Conservation (phyloP, 2,329 filamentous ascomycete species). For the Pezicula radicicola region DNA sequence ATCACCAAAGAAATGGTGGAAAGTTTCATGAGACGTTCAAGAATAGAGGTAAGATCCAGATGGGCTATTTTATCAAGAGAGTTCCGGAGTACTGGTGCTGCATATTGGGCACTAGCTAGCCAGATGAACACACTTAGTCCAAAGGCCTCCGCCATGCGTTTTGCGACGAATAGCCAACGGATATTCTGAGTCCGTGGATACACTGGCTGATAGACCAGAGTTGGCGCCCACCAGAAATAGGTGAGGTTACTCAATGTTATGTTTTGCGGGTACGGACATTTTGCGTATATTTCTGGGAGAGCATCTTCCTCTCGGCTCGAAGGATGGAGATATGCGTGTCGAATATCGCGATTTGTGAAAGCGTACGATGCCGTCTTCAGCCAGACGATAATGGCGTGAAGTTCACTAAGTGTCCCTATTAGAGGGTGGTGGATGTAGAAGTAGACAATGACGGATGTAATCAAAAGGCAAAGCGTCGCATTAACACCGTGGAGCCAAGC, state of each 20-base stretch:
- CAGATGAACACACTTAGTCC: conserved; percentile 87
- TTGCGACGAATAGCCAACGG: conserved; percentile 83
- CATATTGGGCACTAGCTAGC: conserved; percentile 93
- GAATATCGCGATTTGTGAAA: conserved; percentile 92
- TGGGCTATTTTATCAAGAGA: conserved; percentile 83
- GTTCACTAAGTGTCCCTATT: conserved; percentile 85
- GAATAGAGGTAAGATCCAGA: conserved; percentile 75
- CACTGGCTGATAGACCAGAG: conserved; percentile 92
- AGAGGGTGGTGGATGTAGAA: conserved; percentile 88
- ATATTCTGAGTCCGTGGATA: conserved; percentile 83
- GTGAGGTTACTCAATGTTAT: conserved; percentile 83
- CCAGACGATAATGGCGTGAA: conserved; percentile 94
- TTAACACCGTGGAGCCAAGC: conserved; percentile 81
- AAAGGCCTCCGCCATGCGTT: conserved; percentile 75
- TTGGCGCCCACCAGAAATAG: conserved; percentile 99
- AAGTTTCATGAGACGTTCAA: conserved; percentile 90
- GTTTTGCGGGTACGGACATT: conserved; percentile 86
- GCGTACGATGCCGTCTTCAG: conserved; percentile 95
- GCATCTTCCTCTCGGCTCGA: conserved; percentile 61
- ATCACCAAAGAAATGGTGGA: conserved; percentile 94
- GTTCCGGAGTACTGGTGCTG: conserved; percentile 83
- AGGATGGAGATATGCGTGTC: conserved; percentile 84
- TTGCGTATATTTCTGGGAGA: conserved; percentile 76
- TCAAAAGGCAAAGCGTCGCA: conserved; percentile 73
- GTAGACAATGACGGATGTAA: conserved; percentile 86